These are phyloP conservation scores for Monilinia polystroma DNA, from an alignment of 2,329 filamentous ascomycete genomes.

Conservation along the genomic window DNA sequence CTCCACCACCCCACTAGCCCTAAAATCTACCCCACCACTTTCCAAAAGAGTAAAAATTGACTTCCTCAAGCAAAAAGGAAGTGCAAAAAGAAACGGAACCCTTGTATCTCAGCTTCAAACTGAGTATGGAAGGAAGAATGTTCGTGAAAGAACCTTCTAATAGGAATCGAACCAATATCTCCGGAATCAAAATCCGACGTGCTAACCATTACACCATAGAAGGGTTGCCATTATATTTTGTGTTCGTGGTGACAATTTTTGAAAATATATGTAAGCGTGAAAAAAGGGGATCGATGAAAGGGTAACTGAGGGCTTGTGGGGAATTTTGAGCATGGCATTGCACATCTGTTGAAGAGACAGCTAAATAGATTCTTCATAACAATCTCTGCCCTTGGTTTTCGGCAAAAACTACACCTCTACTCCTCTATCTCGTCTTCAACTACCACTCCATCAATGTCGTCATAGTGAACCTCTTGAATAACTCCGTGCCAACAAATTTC, in stretches of 20 bases:
- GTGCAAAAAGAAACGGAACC: not conserved
- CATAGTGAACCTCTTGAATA: too few species aligned
- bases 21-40: not conserved
- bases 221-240: not conserved
- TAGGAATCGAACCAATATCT: conserved; percentile 24
- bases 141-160: conserved; percentile 6
- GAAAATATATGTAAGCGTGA: not conserved
- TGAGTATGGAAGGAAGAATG: conserved; percentile 7
- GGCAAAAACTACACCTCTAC: too few species aligned
- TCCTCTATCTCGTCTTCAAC: too few species aligned
- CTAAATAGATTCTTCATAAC: too few species aligned
- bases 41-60: not conserved
- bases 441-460: too few species aligned
- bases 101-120: conserved; percentile 9
- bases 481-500: too few species aligned
- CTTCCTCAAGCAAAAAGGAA: not conserved
- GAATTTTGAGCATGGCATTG: too few species aligned
- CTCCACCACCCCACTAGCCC: not conserved
- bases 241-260: not conserved
- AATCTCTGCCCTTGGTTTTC: too few species aligned
- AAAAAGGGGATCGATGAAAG: too few species aligned
- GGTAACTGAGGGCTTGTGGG: too few species aligned
- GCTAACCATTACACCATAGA: conserved; percentile 22
- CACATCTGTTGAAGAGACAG: too few species aligned
- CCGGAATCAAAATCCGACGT: conserved; percentile 18